Evolutionary conservation across 306 rosid genomes (phyloP).

Genomic region (Trifolium pratense): DNA sequence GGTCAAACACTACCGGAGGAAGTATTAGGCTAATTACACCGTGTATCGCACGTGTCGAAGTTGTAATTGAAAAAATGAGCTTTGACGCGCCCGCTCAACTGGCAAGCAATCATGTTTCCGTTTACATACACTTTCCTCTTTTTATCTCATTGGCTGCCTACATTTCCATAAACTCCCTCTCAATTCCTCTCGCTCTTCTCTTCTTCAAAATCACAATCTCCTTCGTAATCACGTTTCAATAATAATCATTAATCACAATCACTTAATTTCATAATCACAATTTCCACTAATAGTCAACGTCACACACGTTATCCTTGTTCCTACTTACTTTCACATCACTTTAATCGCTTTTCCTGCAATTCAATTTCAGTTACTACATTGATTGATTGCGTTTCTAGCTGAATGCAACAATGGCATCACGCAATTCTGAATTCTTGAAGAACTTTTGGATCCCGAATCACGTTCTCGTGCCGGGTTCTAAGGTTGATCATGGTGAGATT

Average conservation of each 20-base stretch:
- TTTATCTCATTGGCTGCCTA: too few species aligned
- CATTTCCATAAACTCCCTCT: too few species aligned
- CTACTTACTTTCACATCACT: not conserved
- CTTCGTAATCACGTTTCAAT: too few species aligned
- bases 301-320: not conserved
- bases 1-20: too few species aligned
- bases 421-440: conserved; percentile 44
- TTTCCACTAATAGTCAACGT: not conserved
- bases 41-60: too few species aligned
- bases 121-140: too few species aligned
- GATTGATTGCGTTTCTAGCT: conserved; percentile 40
- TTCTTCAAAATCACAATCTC: not conserved
- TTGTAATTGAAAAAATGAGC: too few species aligned
- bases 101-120: too few species aligned
- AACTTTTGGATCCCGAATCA: conserved; percentile 69
- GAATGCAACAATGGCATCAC: conserved; percentile 54
- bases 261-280: not conserved
- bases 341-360: conserved; percentile 3
- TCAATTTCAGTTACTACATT: conserved; percentile 18
- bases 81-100: too few species aligned
- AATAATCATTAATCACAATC: too few species aligned
- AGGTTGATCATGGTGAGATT: conserved; percentile 31
- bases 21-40: too few species aligned
- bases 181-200: too few species aligned
- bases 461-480: conserved; percentile 56